These are phyloP conservation scores for Geoglossum glabrum DNA, from an alignment of 495 filamentous ascomycete species.

Conservation along the genomic window DNA sequence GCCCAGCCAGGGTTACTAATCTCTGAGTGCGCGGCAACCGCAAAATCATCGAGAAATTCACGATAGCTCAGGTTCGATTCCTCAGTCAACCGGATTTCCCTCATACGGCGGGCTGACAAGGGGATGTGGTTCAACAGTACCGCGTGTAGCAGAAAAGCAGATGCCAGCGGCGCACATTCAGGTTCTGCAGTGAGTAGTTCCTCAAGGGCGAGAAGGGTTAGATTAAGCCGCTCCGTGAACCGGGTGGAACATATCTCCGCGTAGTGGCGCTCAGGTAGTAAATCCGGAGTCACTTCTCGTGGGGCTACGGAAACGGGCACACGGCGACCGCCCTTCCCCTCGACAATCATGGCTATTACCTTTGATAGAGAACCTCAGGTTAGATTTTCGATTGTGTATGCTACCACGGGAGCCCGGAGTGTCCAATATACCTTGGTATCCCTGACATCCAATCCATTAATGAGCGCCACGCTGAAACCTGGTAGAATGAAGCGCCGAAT, in stretches of 20 bases:
- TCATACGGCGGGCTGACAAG: slow-evolving; percentile 1
- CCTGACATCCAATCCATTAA: slow-evolving; percentile 36
- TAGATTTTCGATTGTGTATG: background rate
- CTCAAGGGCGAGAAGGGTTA: background rate
- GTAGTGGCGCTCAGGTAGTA: too few relatives aligned
- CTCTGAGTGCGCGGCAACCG: background rate
- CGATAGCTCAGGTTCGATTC: background rate
- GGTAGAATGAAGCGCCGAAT: slow-evolving; percentile 26
- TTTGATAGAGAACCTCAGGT: background rate
- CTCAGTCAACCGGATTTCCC: slow-evolving; percentile 3
- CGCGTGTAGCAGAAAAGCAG: slow-evolving; percentile 7
- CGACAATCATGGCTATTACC: slow-evolving; percentile 29
- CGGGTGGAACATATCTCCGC: too few relatives aligned
- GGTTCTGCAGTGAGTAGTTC: background rate
- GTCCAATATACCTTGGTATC: slow-evolving; percentile 33
- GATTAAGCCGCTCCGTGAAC: background rate
- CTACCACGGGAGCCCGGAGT: background rate
- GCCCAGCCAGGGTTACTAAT: background rate
- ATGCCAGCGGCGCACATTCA: background rate
- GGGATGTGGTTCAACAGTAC: slow-evolving; percentile 1
- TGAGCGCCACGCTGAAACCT: slow-evolving; percentile 35
- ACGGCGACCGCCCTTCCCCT: slow-evolving; percentile 9
- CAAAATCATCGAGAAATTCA: slow-evolving; percentile 12
- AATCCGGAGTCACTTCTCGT: too few relatives aligned
- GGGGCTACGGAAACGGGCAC: background rate